Conservation (phyloP, 768 basidiomycete species). For the Chiua virens region DNA sequence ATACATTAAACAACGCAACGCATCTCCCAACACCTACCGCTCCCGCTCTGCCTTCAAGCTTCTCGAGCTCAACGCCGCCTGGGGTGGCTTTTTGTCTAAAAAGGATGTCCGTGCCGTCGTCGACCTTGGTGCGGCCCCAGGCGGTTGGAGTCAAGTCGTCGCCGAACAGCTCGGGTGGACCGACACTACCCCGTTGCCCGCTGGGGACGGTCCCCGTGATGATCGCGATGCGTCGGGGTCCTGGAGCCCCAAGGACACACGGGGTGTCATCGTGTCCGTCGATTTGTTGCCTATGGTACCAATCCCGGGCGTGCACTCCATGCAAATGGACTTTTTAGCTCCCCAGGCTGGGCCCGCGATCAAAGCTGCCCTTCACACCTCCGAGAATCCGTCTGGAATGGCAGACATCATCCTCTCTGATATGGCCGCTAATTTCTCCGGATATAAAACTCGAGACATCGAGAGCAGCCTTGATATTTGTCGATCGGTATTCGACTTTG, state of each 20-base stretch:
- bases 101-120: conserved; percentile 63
- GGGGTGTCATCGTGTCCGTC: conserved; percentile 64
- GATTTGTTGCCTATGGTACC: conserved; percentile 75
- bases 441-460: conserved; percentile 65
- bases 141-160: conserved; percentile 92
- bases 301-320: conserved; percentile 67
- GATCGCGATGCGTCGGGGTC: not conserved
- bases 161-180: conserved; percentile 59
- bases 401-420: conserved; percentile 87
- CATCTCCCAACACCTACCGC: conserved; percentile 54
- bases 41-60: conserved; percentile 94
- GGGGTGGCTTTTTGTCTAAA: conserved; percentile 50
- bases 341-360: conserved; percentile 49
- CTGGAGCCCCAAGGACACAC: conserved; percentile 28
- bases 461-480: conserved; percentile 72
- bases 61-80: conserved; percentile 67
- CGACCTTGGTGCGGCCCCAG: conserved; percentile 91
- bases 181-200: not conserved
- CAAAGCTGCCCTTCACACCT: conserved; percentile 33
- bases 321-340: conserved; percentile 80
- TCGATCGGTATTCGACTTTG: conserved; percentile 70
- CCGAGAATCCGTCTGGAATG: conserved; percentile 38
- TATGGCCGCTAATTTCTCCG: conserved; percentile 85
- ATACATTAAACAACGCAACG: conserved; percentile 59
- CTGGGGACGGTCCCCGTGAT: not conserved